phyloP scores from a whole-genome alignment of 2,329 filamentous ascomycete species.

The Colletotrichum sp. region DNA sequence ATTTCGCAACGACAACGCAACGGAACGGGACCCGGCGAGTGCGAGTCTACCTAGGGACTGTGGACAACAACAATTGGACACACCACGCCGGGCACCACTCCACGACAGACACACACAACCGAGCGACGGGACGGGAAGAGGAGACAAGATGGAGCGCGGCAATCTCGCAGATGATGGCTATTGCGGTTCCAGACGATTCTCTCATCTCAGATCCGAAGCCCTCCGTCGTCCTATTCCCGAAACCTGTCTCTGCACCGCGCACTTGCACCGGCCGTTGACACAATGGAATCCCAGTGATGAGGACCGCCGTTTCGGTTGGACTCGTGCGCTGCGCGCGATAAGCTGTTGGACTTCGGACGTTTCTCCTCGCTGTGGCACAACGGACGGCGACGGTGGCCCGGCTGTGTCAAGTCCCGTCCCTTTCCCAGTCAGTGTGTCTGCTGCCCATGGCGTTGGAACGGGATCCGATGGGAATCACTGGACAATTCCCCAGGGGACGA shows the following conservation, averaged over 20 bases:
- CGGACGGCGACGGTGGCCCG: constrained; percentile 4
- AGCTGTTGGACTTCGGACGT: constrained; percentile 2
- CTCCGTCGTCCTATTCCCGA: neutral
- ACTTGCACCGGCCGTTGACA: neutral
- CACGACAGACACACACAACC: neutral
- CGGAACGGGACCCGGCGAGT: neutral
- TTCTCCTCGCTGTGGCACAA: constrained; percentile 3
- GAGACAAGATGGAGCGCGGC: neutral
- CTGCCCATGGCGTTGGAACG: constrained; percentile 15
- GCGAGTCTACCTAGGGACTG: neutral
- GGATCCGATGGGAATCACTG: neutral
- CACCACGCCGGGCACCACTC: neutral
- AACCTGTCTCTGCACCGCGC: neutral
- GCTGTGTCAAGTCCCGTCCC: neutral
- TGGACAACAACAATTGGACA: neutral
- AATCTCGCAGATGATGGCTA: neutral
- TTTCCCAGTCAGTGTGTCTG: neutral
- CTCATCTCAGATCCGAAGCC: neutral
- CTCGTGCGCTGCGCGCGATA: neutral
- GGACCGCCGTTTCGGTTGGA: neutral
- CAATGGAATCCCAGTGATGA: neutral
- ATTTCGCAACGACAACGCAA: neutral
- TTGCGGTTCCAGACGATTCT: constrained; percentile 18
- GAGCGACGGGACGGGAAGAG: neutral
- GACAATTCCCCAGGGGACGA: neutral